Base-by-base conservation (phyloP, 2,329 filamentous ascomycete genomes). In the Nannizzia gypsea region DNA sequence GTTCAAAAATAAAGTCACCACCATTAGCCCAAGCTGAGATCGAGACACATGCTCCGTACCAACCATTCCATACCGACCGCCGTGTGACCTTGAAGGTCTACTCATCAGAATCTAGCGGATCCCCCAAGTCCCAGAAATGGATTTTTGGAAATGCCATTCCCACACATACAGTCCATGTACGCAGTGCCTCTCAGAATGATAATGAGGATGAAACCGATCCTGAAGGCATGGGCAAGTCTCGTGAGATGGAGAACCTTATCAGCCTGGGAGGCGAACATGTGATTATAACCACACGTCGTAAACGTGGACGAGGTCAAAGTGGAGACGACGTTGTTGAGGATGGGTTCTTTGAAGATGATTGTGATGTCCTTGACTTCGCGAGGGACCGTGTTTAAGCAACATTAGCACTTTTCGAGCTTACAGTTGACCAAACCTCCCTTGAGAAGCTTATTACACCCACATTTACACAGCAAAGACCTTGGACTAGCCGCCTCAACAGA, bases 41-140 rank as follows among this genome's bases (percentile, higher is more conserved):
- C 64, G 93, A 99, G 70, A 96, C 92, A 1, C 96, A 92, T 68
- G 88, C 91, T 3, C 90, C 92, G 1, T 97, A 96, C 67, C 91
- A 96, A 68, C 92, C 93, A 0, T 96, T 97, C 76, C 92, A 97
- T 71, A 93, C 91, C 0, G 91, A 97, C 68, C 83, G 84, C 59
- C 84, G 92, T 2, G 88, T 97, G 50, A 83, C 81, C n/a, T 78
- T 96, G 28, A 88, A 85, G 65, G 81, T 90, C 46, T 88, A 86
- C 68, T 73, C 69, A 67, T 58, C 66, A 6, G 63, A 62, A 34
- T 71, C 66, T 2, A 73, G 77, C 20, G 68, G 73, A 24, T 67
- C 80, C 24, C 74, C 68, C 36, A 63, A 66, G 44, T 62, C 63
- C 26, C 70, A 68, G 70, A 59, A 71, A 15, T 83, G 81, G 81